These are phyloP conservation scores for Panicum virgatum DNA, from an alignment of 202 grass and related monocot genomes.

Conservation along the genomic window DNA sequence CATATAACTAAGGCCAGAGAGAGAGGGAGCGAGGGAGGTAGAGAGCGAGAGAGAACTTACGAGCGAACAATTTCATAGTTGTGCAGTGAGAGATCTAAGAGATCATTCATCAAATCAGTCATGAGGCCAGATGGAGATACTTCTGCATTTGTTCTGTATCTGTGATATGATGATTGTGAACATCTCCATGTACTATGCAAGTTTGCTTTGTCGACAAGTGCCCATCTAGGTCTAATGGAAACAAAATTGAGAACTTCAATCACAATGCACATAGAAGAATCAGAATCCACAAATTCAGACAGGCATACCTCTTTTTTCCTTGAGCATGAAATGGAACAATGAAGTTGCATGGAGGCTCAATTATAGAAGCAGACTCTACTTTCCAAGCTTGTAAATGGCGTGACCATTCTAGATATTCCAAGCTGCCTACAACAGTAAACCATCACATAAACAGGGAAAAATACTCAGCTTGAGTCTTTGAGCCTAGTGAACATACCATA, in stretches of 20 bases:
- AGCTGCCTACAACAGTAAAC: constrained; percentile 63
- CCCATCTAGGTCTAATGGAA: constrained; percentile 85
- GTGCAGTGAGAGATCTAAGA: constrained; percentile 91
- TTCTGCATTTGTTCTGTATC: constrained; percentile 69
- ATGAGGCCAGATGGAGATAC: constrained; percentile 71
- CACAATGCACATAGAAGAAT: constrained; percentile 20
- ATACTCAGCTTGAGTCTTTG: constrained; percentile 30
- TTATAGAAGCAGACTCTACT: constrained; percentile 85
- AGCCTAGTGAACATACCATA: constrained; percentile 66
- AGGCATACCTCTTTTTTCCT: constrained; percentile 86
- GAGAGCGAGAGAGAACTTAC: constrained; percentile 53
- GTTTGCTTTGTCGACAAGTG: constrained; percentile 84
- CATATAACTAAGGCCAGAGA: background rate
- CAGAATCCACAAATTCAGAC: constrained; percentile 24
- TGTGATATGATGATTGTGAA: constrained; percentile 88
- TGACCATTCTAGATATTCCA: constrained; percentile 96
- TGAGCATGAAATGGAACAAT: constrained; percentile 76
- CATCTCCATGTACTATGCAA: constrained; percentile 93
- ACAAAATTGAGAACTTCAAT: constrained; percentile 24
- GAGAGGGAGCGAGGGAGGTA: background rate
- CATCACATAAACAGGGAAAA: constrained; percentile 42
- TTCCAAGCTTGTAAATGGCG: constrained; percentile 90
- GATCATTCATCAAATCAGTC: constrained; percentile 81
- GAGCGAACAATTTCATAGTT: constrained; percentile 94
- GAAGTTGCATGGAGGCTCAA: constrained; percentile 92